phyloP scores from a whole-genome alignment of 352 stramenopile genomes.

The Elongisporangium prolatum region DNA sequence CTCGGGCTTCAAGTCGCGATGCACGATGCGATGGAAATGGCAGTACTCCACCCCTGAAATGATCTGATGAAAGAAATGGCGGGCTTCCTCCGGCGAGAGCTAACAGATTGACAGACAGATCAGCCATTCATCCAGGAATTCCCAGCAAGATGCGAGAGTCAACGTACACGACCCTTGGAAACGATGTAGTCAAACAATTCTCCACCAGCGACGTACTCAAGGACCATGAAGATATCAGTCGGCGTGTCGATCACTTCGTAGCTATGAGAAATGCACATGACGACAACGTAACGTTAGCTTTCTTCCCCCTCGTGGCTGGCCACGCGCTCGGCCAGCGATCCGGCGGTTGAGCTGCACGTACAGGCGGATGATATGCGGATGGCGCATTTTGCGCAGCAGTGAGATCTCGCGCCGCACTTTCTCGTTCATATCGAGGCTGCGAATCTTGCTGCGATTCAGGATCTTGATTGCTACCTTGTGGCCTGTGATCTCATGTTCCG shows the following conservation, averaged over 20 bases:
- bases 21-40: slow-evolving; percentile 99
- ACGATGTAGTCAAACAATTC: slow-evolving; percentile 99
- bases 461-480: slow-evolving; percentile 99
- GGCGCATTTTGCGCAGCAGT: slow-evolving; percentile 97
- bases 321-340: background rate
- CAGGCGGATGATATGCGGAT: slow-evolving; percentile 99
- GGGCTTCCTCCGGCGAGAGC: slow-evolving; percentile 95
- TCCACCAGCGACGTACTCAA: slow-evolving; percentile 92
- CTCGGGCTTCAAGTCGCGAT: slow-evolving; percentile 98
- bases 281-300: slow-evolving; percentile 1
- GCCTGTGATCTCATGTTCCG: slow-evolving; percentile 96
- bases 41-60: slow-evolving; percentile 99
- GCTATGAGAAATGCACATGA: slow-evolving; percentile 20
- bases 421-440: slow-evolving; percentile 98
- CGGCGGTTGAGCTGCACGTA: slow-evolving; percentile 37
- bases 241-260: slow-evolving; percentile 99
- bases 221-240: slow-evolving; percentile 97
- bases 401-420: slow-evolving; percentile 99
- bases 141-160: slow-evolving; percentile 4
- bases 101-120: slow-evolving; percentile 26
- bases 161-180: slow-evolving; percentile 87
- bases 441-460: slow-evolving; percentile 99
- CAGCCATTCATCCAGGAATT: background rate
- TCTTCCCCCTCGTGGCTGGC: background rate
- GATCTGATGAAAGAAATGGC: slow-evolving; percentile 99